A percentile compares a stretch with the other conserved stretches of the same genome.
These are phyloP conservation scores for Chrysanthemum makinoi DNA, from an alignment of 129 eudicot genomes.

Conservation along the genomic window DNA sequence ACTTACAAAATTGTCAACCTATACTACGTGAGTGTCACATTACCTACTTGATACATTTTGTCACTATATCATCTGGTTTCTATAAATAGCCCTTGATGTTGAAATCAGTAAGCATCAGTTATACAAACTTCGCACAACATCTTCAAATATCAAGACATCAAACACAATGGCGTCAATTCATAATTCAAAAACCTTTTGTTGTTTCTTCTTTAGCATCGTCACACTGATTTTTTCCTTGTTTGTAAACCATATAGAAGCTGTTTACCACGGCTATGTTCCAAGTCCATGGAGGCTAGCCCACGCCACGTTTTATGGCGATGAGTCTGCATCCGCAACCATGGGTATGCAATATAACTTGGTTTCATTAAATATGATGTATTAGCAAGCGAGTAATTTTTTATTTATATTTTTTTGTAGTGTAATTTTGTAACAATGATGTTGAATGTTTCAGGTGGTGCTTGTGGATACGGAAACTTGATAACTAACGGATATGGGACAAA, in stretches of 20 bases:
- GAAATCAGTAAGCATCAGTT: slow-evolving; percentile 16
- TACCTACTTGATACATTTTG: slow-evolving; percentile 10
- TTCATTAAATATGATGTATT: background rate
- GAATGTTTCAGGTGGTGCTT: slow-evolving; percentile 76
- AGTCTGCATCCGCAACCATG: slow-evolving; percentile 73
- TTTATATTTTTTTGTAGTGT: background rate
- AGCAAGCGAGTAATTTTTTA: background rate
- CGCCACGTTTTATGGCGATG: slow-evolving; percentile 90
- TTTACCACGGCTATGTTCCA: slow-evolving; percentile 38
- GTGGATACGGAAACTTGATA: slow-evolving; percentile 80
- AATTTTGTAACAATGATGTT: too few relatives aligned
- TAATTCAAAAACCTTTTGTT: slow-evolving; percentile 20
- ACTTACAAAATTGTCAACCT: slow-evolving; percentile 13
- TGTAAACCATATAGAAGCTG: slow-evolving; percentile 15
- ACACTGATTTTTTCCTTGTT: slow-evolving; percentile 19
- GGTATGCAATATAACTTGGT: slow-evolving; percentile 31
- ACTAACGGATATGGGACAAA: slow-evolving; percentile 66
- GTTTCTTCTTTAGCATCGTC: slow-evolving; percentile 28
- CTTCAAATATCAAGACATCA: background rate
- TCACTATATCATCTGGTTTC: slow-evolving; percentile 12
- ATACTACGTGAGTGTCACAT: slow-evolving; percentile 47
- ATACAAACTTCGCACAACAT: slow-evolving; percentile 15
- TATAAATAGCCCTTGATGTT: slow-evolving; percentile 33
- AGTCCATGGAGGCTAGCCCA: slow-evolving; percentile 57
- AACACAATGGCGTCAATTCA: slow-evolving; percentile 45